A percentile compares a stretch with the other conserved stretches of the same genome.
These are phyloP conservation scores for Styphnolobium japonicum DNA, from an alignment of 306 rosid genomes.

Conservation along the genomic window DNA sequence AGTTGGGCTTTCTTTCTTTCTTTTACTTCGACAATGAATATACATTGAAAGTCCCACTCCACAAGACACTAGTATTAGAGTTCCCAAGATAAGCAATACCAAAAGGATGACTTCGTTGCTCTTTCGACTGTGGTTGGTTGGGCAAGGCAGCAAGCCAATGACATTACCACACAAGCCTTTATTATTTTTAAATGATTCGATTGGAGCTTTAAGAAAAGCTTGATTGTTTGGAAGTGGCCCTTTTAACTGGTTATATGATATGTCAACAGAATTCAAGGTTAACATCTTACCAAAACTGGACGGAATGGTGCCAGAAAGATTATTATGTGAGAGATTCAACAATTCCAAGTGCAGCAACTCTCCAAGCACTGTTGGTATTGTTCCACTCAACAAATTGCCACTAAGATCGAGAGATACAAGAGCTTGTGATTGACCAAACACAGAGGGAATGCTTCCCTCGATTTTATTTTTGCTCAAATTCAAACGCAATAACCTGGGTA, in stretches of 20 bases:
- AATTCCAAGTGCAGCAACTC: constrained; percentile 3
- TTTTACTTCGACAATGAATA: neutral
- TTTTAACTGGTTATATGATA: constrained; percentile 37
- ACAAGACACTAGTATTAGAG: neutral
- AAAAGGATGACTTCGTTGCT: neutral
- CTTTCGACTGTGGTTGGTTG: neutral
- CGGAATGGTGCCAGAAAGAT: constrained; percentile 44
- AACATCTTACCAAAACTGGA: constrained; percentile 10
- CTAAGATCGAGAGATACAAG: constrained; percentile 46
- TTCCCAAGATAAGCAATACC: neutral
- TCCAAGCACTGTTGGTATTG: constrained; percentile 39
- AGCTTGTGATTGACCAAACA: neutral
- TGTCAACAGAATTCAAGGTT: constrained; percentile 31
- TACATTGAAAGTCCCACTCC: constrained; percentile 17
- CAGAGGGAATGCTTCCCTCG: constrained; percentile 26
- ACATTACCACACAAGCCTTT: constrained; percentile 35
- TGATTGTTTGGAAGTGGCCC: constrained; percentile 33
- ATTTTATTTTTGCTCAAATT: constrained; percentile 30
- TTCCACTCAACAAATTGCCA: constrained; percentile 23
- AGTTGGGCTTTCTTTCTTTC: neutral
- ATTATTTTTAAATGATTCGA: constrained; percentile 22
- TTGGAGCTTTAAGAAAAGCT: constrained; percentile 21
- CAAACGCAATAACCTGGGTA: neutral
- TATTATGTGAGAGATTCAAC: constrained; percentile 48
- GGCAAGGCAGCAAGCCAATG: constrained; percentile 9